A percentile compares a stretch with the other conserved stretches of the same genome.
Conservation (phyloP, 2,329 filamentous ascomycete genomes). For the Didymella lethalis region DNA sequence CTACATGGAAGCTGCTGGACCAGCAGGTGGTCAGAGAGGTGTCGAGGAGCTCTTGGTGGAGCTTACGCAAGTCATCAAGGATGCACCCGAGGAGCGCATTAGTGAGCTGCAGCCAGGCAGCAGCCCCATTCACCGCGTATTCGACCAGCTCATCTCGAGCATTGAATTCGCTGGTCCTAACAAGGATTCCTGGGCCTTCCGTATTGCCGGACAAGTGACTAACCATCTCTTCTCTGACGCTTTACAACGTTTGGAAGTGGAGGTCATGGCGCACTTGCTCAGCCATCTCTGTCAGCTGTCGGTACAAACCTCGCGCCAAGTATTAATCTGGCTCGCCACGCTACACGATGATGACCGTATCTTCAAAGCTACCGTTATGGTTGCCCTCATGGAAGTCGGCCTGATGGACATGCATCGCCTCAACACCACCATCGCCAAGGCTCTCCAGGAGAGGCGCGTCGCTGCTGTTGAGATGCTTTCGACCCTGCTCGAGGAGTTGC, state of each 20-base stretch:
- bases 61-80: constrained; percentile 64
- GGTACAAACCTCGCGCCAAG: constrained; percentile 62
- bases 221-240: constrained; percentile 64
- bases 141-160: constrained; percentile 63
- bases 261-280: constrained; percentile 68
- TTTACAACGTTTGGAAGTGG: constrained; percentile 65
- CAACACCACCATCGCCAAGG: constrained; percentile 73
- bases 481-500: constrained; percentile 77
- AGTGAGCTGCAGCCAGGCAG: constrained; percentile 62
- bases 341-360: constrained; percentile 66
- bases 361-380: constrained; percentile 68
- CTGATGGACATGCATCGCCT: constrained; percentile 67
- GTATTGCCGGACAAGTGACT: constrained; percentile 65
- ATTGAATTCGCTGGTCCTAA: constrained; percentile 62
- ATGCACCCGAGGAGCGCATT: constrained; percentile 65
- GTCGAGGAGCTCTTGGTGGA: constrained; percentile 64
- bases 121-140: constrained; percentile 64
- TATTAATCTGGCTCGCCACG: constrained; percentile 59
- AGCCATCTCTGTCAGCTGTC: constrained; percentile 69
- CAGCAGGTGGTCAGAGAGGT: constrained; percentile 54
- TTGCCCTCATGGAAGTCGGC: constrained; percentile 66
- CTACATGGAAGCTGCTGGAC: constrained; percentile 58
- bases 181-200: constrained; percentile 64
- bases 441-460: constrained; percentile 73
- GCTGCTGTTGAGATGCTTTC: constrained; percentile 81